Conservation (phyloP, 1,139 yeast genomes). For the Protomyces macrosporus region DNA sequence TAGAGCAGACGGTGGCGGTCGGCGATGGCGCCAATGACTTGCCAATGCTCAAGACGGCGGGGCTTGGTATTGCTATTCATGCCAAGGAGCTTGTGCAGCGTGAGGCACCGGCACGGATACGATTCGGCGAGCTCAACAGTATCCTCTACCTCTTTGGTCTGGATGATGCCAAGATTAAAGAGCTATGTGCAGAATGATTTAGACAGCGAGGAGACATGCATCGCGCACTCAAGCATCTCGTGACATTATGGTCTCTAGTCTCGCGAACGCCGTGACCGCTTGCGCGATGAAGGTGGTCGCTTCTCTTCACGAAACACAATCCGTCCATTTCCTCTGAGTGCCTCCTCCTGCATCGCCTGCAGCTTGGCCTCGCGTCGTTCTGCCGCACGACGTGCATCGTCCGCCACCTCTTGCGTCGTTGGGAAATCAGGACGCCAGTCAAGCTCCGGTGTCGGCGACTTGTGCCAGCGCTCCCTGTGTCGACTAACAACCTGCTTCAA, state of each 20-base stretch:
- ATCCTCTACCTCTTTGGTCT: slow-evolving; percentile 71
- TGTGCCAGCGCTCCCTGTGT: slow-evolving; percentile 34
- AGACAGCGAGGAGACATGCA: neutral
- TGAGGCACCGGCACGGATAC: slow-evolving; percentile 75
- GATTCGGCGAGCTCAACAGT: slow-evolving; percentile 63
- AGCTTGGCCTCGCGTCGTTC: slow-evolving; percentile 24
- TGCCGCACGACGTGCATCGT: slow-evolving; percentile 33
- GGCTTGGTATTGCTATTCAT: slow-evolving; percentile 94
- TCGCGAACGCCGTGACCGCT: neutral
- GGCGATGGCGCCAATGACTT: slow-evolving; percentile 98
- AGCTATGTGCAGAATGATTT: neutral
- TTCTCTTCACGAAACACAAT: neutral
- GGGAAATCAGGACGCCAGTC: slow-evolving; percentile 39
- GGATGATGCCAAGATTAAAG: neutral
- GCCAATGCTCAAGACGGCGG: slow-evolving; percentile 86
- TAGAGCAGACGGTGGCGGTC: slow-evolving; percentile 64
- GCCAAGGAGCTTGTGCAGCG: slow-evolving; percentile 89
- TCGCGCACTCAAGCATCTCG: neutral
- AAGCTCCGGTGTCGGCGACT: slow-evolving; percentile 38
- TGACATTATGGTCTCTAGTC: neutral
- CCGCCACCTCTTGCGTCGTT: slow-evolving; percentile 35
- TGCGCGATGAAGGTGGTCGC: neutral
- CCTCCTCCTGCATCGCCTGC: neutral
- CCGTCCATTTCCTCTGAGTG: neutral
- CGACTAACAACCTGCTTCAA: slow-evolving; percentile 33